phyloP scores from a whole-genome alignment of 495 filamentous ascomycete genomes.

The Apiosordaria backusii region DNA sequence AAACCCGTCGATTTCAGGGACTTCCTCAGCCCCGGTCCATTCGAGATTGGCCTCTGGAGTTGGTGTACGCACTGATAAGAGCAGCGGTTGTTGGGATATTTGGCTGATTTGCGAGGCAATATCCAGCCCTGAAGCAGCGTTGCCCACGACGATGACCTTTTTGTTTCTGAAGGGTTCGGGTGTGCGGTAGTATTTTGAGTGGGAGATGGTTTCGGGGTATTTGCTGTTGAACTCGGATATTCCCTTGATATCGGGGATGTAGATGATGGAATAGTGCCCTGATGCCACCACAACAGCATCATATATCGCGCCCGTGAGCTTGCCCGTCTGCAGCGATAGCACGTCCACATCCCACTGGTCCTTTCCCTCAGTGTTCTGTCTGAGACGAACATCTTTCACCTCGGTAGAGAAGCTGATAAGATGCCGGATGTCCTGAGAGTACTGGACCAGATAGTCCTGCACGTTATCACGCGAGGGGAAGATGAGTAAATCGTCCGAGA shows the following conservation, averaged over 20 bases:
- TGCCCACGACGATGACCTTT: slow-evolving; percentile 68
- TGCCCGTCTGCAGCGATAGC: slow-evolving; percentile 41
- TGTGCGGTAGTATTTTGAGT: slow-evolving; percentile 75
- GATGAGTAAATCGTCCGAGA: slow-evolving; percentile 57
- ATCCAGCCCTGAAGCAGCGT: slow-evolving; percentile 74
- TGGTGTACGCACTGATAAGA: slow-evolving; percentile 41
- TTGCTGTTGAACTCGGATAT: slow-evolving; percentile 48
- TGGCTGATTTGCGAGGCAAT: slow-evolving; percentile 69
- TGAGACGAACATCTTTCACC: slow-evolving; percentile 37
- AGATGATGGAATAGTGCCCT: slow-evolving; percentile 74
- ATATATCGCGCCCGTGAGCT: slow-evolving; percentile 48
- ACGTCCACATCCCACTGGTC: slow-evolving; percentile 53
- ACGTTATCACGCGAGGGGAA: slow-evolving; percentile 70
- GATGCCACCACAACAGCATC: slow-evolving; percentile 83
- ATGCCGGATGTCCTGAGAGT: slow-evolving; percentile 60
- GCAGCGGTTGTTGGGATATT: slow-evolving; percentile 39
- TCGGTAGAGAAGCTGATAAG: slow-evolving; percentile 43
- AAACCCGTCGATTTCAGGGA: slow-evolving; percentile 42
- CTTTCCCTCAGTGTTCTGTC: slow-evolving; percentile 19
- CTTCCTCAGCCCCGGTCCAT: slow-evolving; percentile 35
- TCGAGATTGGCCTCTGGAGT: slow-evolving; percentile 31
- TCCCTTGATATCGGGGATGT: slow-evolving; percentile 55
- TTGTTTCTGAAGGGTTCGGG: slow-evolving; percentile 54
- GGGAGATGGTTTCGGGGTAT: slow-evolving; percentile 64
- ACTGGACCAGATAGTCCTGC: slow-evolving; percentile 67